These are phyloP conservation scores for Trichoderma pleuroti DNA, from an alignment of 2,329 filamentous ascomycete genomes.

Conservation along the genomic window DNA sequence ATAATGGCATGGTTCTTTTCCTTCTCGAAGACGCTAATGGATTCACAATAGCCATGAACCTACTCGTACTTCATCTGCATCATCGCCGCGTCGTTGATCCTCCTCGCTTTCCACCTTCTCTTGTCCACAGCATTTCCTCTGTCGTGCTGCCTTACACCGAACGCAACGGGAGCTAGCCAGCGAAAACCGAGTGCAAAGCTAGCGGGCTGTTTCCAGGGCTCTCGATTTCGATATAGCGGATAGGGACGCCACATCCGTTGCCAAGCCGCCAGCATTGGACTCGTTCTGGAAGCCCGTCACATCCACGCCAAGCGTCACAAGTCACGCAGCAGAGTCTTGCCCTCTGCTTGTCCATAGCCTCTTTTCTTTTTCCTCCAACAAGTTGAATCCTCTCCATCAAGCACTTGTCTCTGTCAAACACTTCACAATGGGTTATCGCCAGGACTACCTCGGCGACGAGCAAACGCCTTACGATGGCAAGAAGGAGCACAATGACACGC, in stretches of 20 bases:
- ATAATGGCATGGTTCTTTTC: constrained; percentile 10
- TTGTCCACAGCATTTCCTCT: neutral
- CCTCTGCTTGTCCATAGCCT: neutral
- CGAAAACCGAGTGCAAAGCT: neutral
- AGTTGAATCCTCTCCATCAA: neutral
- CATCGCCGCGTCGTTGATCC: neutral
- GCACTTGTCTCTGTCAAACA: neutral
- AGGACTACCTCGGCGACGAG: neutral
- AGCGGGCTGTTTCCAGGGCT: neutral
- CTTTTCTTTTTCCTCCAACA: neutral
- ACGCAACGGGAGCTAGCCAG: neutral
- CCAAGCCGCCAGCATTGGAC: constrained; percentile 4
- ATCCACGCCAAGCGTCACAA: neutral
- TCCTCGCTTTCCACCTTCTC: neutral
- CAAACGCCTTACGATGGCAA: neutral
- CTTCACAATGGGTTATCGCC: neutral
- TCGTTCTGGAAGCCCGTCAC: constrained; percentile 6
- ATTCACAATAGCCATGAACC: neutral
- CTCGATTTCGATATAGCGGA: neutral
- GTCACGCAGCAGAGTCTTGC: neutral
- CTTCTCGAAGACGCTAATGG: constrained; percentile 13
- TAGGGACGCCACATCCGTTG: constrained; percentile 16
- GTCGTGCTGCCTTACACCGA: neutral
- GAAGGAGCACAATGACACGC: neutral
- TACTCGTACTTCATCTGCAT: constrained; percentile 13